phyloP scores from a whole-genome alignment of 148 eudicot species.

The Vaccinium vitisidaea region DNA sequence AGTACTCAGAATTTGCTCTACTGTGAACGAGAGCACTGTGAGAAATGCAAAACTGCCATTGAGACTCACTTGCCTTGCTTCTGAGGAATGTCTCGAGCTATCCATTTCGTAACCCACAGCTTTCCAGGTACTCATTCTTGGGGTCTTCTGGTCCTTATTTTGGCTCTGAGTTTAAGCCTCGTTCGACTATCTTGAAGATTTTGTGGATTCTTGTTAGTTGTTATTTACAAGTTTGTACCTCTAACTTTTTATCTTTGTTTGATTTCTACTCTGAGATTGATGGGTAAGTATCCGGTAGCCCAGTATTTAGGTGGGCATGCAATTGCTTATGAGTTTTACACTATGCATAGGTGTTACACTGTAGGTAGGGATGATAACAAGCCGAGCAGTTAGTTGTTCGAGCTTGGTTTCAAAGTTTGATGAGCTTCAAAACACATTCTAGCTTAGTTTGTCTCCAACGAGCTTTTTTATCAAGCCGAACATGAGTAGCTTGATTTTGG shows the following conservation, averaged over 20 bases:
- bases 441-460: no score
- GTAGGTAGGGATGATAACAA: no score
- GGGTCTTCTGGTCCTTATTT: not conserved
- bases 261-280: not conserved
- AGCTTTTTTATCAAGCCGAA: no score
- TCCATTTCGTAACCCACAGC: slow-evolving; percentile 42
- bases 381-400: no score
- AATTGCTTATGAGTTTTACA: no score
- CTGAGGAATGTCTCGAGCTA: slow-evolving; percentile 49
- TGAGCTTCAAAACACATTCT: no score
- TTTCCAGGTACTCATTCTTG: slow-evolving; percentile 42
- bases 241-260: not conserved
- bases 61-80: not conserved
- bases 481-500: no score
- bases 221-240: not conserved
- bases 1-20: not conserved
- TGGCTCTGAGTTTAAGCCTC: not conserved
- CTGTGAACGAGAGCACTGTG: slow-evolving; percentile 23
- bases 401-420: no score
- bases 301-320: no score
- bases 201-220: not conserved
- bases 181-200: not conserved
- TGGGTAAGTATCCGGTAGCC: not conserved
- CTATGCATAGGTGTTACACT: no score
- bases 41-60: slow-evolving; percentile 32